phyloP scores from a whole-genome alignment of 2,329 filamentous ascomycete genomes.

The Aspergillus tamarii region DNA sequence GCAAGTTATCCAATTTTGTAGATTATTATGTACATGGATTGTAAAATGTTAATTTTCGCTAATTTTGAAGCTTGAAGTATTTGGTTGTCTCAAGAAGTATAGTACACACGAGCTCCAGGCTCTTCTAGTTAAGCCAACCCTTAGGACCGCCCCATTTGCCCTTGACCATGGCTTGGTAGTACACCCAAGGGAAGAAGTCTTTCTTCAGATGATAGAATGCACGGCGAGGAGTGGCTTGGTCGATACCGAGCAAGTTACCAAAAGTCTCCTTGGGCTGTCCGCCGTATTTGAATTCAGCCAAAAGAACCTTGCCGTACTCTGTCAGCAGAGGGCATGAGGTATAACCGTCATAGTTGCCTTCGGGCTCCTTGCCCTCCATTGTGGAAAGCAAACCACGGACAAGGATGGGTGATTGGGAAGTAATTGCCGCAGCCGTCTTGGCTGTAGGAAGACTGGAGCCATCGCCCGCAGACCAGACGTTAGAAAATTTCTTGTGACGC shows the following conservation, averaged over 20 bases:
- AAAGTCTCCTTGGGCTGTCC: slow-evolving; percentile 67
- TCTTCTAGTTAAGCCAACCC: slow-evolving; percentile 45
- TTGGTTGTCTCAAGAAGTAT: not conserved
- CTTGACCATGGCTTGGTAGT: slow-evolving; percentile 63
- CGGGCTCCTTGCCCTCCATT: slow-evolving; percentile 50
- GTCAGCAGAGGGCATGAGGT: slow-evolving; percentile 59
- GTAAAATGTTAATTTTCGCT: not conserved
- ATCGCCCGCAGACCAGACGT: slow-evolving; percentile 64
- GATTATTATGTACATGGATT: not conserved
- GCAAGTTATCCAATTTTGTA: not conserved
- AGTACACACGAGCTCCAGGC: not conserved
- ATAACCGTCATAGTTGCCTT: slow-evolving; percentile 57
- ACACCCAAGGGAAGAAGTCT: slow-evolving; percentile 70
- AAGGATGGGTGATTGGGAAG: slow-evolving; percentile 55
- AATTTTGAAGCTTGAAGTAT: not conserved
- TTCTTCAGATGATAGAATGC: slow-evolving; percentile 67
- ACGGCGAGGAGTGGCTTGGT: slow-evolving; percentile 59
- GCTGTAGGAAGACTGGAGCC: slow-evolving; percentile 63
- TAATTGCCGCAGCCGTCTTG: slow-evolving; percentile 60
- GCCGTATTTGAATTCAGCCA: slow-evolving; percentile 69
- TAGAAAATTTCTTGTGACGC: slow-evolving; percentile 57
- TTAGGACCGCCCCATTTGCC: slow-evolving; percentile 65
- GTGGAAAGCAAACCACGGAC: slow-evolving; percentile 53
- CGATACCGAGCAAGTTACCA: slow-evolving; percentile 55
- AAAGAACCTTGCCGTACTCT: slow-evolving; percentile 64